Percentiles rank a stretch among this genome's conserved stretches.
phyloP scores from a whole-genome alignment of 1,284 basidiomycete species.

The Apiotrichum veenhuisii region DNA sequence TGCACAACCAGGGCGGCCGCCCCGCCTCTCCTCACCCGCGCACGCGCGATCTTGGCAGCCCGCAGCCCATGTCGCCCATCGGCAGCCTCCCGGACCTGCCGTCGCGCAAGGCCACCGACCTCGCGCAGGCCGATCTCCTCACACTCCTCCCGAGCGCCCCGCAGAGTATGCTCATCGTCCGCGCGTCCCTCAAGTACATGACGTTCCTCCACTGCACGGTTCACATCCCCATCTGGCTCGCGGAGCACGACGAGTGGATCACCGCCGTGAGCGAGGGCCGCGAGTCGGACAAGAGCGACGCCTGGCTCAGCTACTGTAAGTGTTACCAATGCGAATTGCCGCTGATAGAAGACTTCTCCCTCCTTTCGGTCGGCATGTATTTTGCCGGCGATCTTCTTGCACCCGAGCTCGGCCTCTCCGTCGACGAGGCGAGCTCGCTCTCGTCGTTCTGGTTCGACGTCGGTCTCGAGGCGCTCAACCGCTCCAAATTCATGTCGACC shows the following conservation, averaged over 20 bases:
- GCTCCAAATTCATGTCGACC: slow-evolving; percentile 25
- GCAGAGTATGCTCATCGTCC: slow-evolving; percentile 21
- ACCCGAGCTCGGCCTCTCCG: slow-evolving; percentile 19
- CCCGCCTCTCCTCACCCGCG: slow-evolving; percentile 12
- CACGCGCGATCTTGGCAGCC: slow-evolving; percentile 1
- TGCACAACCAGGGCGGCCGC: slow-evolving; percentile 4
- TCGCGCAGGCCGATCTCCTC: slow-evolving; percentile 26
- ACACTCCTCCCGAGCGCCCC: slow-evolving; percentile 16
- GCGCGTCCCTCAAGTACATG: slow-evolving; percentile 22
- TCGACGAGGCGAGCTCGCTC: slow-evolving; percentile 16
- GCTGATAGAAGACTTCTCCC: slow-evolving; percentile 17
- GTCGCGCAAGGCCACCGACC: slow-evolving; percentile 19
- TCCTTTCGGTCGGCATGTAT: slow-evolving; percentile 24
- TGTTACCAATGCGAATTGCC: background rate
- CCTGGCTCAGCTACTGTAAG: slow-evolving; percentile 22
- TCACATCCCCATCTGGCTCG: slow-evolving; percentile 28
- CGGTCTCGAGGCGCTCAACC: slow-evolving; percentile 24
- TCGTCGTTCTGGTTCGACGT: slow-evolving; percentile 25
- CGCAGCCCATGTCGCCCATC: slow-evolving; percentile 11
- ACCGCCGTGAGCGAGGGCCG: slow-evolving; percentile 16
- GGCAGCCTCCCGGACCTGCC: slow-evolving; percentile 17
- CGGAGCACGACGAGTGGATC: slow-evolving; percentile 31
- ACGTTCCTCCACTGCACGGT: slow-evolving; percentile 26
- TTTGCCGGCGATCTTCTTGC: slow-evolving; percentile 21
- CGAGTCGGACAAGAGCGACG: slow-evolving; percentile 19